Evolutionary conservation across 139 green algal species (phyloP).

Genomic region (Tetraselmis chui): DNA sequence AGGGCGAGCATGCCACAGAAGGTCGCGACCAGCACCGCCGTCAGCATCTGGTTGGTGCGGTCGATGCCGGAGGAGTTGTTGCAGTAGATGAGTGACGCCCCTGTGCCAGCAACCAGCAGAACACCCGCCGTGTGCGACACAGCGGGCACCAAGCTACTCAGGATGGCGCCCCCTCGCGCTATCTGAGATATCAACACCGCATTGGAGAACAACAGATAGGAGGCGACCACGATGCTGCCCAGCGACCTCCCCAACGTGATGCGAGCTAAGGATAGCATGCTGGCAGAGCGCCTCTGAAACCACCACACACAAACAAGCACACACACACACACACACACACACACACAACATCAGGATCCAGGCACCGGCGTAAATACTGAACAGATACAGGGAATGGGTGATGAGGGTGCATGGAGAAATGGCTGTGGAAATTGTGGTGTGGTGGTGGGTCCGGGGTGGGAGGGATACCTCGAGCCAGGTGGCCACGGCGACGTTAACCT

Average conservation of each 20-base stretch:
- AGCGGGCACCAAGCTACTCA: not conserved
- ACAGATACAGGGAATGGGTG: no score
- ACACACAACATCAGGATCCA: no score
- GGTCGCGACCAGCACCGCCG: not conserved
- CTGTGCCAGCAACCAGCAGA: not conserved
- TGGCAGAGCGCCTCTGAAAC: not conserved
- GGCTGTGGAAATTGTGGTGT: no score
- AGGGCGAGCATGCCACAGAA: not conserved
- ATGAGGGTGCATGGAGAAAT: no score
- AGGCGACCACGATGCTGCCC: not conserved
- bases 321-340: no score
- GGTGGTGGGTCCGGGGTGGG: no score
- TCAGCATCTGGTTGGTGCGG: not conserved
- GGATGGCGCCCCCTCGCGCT: not conserved
- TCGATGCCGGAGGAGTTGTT: not conserved
- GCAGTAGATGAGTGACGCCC: not conserved
- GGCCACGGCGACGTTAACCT: not conserved
- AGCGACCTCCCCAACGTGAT: not conserved
- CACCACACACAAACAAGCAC: not conserved
- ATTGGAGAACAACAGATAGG: not conserved
- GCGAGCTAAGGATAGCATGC: not conserved
- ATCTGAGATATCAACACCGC: conserved; percentile 1
- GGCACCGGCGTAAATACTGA: no score
- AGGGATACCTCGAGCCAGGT: not conserved
- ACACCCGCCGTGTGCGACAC: not conserved